phyloP scores from a whole-genome alignment of 768 basidiomycete genomes.

The Termitomyces sp. region DNA sequence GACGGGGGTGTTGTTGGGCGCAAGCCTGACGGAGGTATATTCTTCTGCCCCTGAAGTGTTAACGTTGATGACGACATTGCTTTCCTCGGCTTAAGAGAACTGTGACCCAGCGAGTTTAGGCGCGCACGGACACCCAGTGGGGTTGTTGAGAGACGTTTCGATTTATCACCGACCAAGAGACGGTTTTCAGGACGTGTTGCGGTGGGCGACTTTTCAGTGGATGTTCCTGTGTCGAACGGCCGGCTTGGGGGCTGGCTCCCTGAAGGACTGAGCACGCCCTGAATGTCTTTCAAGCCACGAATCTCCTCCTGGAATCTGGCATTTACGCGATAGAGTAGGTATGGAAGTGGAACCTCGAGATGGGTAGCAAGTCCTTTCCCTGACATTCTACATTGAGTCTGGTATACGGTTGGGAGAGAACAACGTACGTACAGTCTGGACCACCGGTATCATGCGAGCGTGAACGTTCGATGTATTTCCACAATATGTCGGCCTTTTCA shows the following conservation, averaged over 20 bases:
- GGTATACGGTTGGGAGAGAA: not conserved
- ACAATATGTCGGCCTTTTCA: constrained; percentile 80
- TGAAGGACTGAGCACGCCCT: constrained; percentile 51
- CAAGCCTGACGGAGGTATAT: constrained; percentile 25
- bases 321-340: constrained; percentile 79
- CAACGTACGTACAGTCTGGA: constrained; percentile 71
- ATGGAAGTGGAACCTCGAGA: constrained; percentile 77
- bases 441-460: constrained; percentile 66
- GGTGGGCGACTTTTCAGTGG: constrained; percentile 23
- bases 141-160: constrained; percentile 37
- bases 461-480: constrained; percentile 83
- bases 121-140: constrained; percentile 67
- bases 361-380: constrained; percentile 83
- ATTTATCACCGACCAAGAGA: constrained; percentile 29
- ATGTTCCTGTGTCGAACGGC: constrained; percentile 19
- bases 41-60: constrained; percentile 55
- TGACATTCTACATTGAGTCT: constrained; percentile 21
- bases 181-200: constrained; percentile 23
- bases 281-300: constrained; percentile 68
- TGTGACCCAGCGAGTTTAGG: constrained; percentile 59
- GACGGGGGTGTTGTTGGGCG: constrained; percentile 47
- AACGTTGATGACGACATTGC: constrained; percentile 64
- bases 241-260: constrained; percentile 28
- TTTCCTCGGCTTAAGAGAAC: constrained; percentile 48
- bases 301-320: constrained; percentile 84